A percentile compares a stretch with the other conserved stretches of the same genome.
Conservation (phyloP, 176 grass and related monocot species). For the Ensete ventricosum region DNA sequence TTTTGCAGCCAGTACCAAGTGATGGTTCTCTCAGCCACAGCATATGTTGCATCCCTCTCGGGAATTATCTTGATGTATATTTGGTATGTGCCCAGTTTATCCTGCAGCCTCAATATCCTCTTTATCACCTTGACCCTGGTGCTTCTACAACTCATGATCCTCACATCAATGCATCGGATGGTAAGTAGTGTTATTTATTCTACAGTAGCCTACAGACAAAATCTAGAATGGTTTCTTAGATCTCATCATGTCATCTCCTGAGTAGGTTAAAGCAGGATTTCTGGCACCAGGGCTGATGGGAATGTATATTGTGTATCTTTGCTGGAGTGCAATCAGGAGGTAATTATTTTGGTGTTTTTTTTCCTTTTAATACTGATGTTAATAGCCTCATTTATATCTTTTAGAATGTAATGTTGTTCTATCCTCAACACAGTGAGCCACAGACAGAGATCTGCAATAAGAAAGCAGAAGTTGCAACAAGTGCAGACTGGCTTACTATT, state of each 20-base stretch:
- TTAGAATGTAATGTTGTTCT: neutral
- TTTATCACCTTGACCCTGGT: constrained; percentile 86
- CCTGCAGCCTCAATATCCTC: constrained; percentile 71
- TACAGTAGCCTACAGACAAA: no score
- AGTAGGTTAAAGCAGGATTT: constrained; percentile 72
- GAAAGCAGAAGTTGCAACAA: constrained; percentile 55
- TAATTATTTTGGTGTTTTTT: constrained; percentile 15
- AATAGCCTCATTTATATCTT: neutral
- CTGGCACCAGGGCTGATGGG: constrained; percentile 86
- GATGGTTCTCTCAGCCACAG: constrained; percentile 35
- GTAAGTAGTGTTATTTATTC: constrained; percentile 12
- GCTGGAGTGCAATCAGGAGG: constrained; percentile 90
- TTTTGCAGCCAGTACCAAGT: constrained; percentile 62
- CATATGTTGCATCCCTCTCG: constrained; percentile 52
- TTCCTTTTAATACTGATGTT: neutral
- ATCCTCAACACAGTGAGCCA: constrained; percentile 54
- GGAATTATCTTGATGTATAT: constrained; percentile 76
- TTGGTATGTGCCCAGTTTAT: constrained; percentile 56
- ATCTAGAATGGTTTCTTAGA: neutral
- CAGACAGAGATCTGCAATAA: constrained; percentile 71
- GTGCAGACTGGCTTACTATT: constrained; percentile 83
- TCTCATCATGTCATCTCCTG: neutral
- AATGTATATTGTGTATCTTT: constrained; percentile 80
- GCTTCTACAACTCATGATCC: constrained; percentile 64
- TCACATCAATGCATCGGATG: constrained; percentile 60